Percentiles rank a stretch among this genome's conserved stretches.
These are phyloP conservation scores for Fraxinus paxiana DNA, from an alignment of 305 asterid genomes.

Conservation along the genomic window DNA sequence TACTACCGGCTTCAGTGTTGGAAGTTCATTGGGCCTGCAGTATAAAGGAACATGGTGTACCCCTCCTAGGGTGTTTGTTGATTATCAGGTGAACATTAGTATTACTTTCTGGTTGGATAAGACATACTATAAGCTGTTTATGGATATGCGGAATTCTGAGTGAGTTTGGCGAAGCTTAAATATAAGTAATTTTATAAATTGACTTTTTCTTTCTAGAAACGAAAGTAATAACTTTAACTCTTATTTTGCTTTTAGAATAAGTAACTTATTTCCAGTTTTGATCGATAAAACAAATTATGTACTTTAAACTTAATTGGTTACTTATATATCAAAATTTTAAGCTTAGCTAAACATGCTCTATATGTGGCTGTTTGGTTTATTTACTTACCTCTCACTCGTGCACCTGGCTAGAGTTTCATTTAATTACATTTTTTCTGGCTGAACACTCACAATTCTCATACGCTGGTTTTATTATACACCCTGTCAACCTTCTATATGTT, in stretches of 20 bases:
- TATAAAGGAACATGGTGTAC: conserved; percentile 99
- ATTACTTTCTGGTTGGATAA: not conserved
- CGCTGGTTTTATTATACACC: not conserved
- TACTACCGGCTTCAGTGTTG: conserved; percentile 94
- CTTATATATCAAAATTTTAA: not conserved
- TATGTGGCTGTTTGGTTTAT: not conserved
- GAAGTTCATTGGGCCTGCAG: conserved; percentile 93
- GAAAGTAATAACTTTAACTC: not conserved
- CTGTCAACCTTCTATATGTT: not conserved
- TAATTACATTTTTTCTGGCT: not conserved
- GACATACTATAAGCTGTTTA: not conserved
- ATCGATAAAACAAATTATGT: not conserved
- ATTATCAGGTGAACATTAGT: conserved; percentile 66
- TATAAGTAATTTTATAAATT: not conserved
- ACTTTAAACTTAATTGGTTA: not conserved
- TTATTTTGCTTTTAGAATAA: not conserved
- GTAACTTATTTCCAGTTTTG: not conserved
- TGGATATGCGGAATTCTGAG: not conserved
- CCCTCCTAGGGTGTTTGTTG: conserved; percentile 95
- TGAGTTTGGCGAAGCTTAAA: not conserved
- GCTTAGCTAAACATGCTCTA: not conserved
- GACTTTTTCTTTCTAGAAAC: not conserved
- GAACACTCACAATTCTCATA: not conserved
- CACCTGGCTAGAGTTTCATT: conserved; percentile 4
- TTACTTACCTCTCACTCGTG: not conserved